Evolutionary conservation across 441 rosid genomes (phyloP).

Genomic region (Gossypium davidsonii): DNA sequence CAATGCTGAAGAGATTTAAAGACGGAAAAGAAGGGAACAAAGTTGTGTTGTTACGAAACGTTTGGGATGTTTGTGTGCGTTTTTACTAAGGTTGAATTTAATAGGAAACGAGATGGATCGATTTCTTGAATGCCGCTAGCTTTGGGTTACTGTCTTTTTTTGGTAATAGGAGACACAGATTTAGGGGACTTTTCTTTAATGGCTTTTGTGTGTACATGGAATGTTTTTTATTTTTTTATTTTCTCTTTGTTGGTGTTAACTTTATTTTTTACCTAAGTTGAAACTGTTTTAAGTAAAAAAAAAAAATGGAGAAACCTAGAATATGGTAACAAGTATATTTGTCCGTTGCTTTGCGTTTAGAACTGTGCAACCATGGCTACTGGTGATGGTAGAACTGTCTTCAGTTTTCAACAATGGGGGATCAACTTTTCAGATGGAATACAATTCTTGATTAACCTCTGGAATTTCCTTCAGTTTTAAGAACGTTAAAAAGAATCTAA

Average conservation of each 20-base stretch:
- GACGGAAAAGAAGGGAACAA: background rate
- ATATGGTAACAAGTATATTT: background rate
- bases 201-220: background rate
- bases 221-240: background rate
- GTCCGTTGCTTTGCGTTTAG: background rate
- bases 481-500: background rate
- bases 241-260: too few relatives aligned
- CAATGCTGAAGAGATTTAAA: background rate
- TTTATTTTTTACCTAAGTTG: background rate
- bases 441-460: background rate
- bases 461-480: background rate
- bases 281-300: background rate
- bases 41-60: background rate
- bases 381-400: background rate
- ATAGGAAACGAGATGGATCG: background rate
- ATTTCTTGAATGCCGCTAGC: conserved; percentile 12
- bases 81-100: conserved; percentile 6
- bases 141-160: background rate
- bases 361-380: background rate
- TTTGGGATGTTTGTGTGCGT: background rate
- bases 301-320: background rate
- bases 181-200: background rate
- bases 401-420: background rate
- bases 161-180: background rate
- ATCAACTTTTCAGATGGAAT: background rate